These are phyloP conservation scores for Ceraceosorus bombacis DNA, from an alignment of 1,284 basidiomycete genomes.

Conservation along the genomic window DNA sequence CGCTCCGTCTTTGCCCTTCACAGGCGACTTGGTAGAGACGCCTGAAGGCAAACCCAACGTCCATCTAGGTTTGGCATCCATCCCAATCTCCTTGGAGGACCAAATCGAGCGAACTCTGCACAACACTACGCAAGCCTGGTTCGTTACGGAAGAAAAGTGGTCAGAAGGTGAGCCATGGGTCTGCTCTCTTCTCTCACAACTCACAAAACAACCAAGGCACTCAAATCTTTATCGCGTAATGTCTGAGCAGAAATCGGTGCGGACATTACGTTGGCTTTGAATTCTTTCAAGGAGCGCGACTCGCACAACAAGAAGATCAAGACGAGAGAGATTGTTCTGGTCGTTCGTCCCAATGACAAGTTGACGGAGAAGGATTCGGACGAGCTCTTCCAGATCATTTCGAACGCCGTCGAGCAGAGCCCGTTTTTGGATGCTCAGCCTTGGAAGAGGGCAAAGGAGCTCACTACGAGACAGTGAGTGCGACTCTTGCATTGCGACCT, in stretches of 20 bases:
- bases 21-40: conserved; percentile 25
- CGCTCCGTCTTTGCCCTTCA: background rate
- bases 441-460: conserved; percentile 8
- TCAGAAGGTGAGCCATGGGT: too few species aligned
- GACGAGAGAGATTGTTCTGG: conserved; percentile 28
- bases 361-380: conserved; percentile 24
- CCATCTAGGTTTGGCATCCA: conserved; percentile 47
- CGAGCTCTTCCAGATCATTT: conserved; percentile 24
- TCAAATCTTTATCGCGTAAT: too few species aligned
- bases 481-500: background rate
- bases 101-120: conserved; percentile 42
- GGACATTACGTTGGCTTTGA: background rate
- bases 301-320: conserved; percentile 14
- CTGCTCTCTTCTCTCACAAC: too few species aligned
- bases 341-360: conserved; percentile 23
- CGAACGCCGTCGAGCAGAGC: conserved; percentile 13
- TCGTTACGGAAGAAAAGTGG: conserved; percentile 19
- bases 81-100: conserved; percentile 43
- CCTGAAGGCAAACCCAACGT: conserved; percentile 32
- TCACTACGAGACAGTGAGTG: conserved; percentile 11
- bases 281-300: background rate
- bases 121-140: conserved; percentile 36
- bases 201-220: too few species aligned
- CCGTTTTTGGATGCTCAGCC: conserved; percentile 16
- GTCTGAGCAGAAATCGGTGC: background rate